Conservation (phyloP, 805 yeast species). For the Hermanozyma aechmeae region DNA sequence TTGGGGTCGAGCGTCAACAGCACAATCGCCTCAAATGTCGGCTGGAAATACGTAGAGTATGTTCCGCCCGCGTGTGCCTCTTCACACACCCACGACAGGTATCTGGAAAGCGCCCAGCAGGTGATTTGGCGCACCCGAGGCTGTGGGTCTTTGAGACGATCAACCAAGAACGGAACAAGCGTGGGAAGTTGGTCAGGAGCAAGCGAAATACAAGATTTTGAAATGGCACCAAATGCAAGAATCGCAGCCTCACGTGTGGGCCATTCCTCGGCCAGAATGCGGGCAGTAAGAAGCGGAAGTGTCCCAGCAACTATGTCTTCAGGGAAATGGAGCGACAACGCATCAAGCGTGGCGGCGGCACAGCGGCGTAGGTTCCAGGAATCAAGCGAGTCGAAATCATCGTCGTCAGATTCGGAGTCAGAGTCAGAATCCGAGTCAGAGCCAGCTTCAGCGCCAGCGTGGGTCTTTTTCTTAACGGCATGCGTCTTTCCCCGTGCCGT, state of each 20-base stretch:
- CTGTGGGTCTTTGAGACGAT: constrained; percentile 63
- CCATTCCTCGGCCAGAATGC: constrained; percentile 70
- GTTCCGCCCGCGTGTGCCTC: constrained; percentile 56
- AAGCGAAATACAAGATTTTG: constrained; percentile 74
- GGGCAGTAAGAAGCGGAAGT: constrained; percentile 67
- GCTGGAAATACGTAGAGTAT: constrained; percentile 59
- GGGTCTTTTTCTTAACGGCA: constrained; percentile 11
- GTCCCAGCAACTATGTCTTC: constrained; percentile 54
- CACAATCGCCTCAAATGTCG: constrained; percentile 71
- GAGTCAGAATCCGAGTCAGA: constrained; percentile 49
- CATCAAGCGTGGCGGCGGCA: constrained; percentile 87
- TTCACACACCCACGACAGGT: constrained; percentile 69
- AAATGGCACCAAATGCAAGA: constrained; percentile 89
- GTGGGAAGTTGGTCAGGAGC: constrained; percentile 68
- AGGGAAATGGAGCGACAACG: constrained; percentile 62
- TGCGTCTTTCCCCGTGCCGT: constrained; percentile 55
- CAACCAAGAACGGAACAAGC: constrained; percentile 76
- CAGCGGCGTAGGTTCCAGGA: constrained; percentile 93
- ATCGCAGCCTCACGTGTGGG: constrained; percentile 88
- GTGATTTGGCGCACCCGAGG: constrained; percentile 87
- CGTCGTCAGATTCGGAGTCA: constrained; percentile 69
- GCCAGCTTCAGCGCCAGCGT: constrained; percentile 7
- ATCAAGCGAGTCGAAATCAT: constrained; percentile 53
- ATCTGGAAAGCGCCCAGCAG: constrained; percentile 92
- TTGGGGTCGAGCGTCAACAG: constrained; percentile 69